Conservation (phyloP, 2,329 filamentous ascomycete species). For the Ophiosphaerella korrae region DNA sequence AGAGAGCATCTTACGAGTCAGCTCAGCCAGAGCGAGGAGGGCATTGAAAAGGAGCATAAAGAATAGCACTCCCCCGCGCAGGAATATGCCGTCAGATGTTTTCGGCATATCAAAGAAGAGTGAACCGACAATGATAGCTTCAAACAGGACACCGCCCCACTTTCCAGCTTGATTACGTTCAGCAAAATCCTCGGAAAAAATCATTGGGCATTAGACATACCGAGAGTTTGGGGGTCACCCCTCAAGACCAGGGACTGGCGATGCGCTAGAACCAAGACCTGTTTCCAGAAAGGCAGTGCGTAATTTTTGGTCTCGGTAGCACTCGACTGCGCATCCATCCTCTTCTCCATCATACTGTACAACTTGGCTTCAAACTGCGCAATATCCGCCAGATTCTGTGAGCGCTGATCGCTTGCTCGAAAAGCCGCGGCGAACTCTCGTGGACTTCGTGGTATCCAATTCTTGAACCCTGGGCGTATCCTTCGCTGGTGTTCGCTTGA, state of each 20-base stretch:
- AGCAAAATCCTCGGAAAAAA: neutral
- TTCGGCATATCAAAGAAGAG: slow-evolving; percentile 68
- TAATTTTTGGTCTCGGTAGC: neutral
- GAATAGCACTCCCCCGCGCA: slow-evolving; percentile 68
- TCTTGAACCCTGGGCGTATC: slow-evolving; percentile 47
- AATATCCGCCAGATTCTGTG: slow-evolving; percentile 9
- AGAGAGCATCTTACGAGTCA: slow-evolving; percentile 47
- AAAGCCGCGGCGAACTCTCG: slow-evolving; percentile 57
- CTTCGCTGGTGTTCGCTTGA: slow-evolving; percentile 53
- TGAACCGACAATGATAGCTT: slow-evolving; percentile 60
- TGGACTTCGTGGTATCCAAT: slow-evolving; percentile 47
- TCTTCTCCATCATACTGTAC: neutral
- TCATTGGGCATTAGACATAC: neutral
- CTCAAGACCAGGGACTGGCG: neutral
- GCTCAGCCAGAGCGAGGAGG: slow-evolving; percentile 68
- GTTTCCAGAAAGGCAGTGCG: slow-evolving; percentile 1
- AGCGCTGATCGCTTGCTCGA: slow-evolving; percentile 55
- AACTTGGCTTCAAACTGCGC: neutral
- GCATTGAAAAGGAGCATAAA: slow-evolving; percentile 66
- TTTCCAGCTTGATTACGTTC: neutral
- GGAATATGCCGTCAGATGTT: slow-evolving; percentile 65
- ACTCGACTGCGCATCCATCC: neutral
- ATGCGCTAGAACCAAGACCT: neutral
- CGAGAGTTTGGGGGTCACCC: neutral
- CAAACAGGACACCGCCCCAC: neutral